These are phyloP conservation scores for Talaromyces sp. DNA, from an alignment of 2,329 filamentous ascomycete genomes.

Conservation along the genomic window DNA sequence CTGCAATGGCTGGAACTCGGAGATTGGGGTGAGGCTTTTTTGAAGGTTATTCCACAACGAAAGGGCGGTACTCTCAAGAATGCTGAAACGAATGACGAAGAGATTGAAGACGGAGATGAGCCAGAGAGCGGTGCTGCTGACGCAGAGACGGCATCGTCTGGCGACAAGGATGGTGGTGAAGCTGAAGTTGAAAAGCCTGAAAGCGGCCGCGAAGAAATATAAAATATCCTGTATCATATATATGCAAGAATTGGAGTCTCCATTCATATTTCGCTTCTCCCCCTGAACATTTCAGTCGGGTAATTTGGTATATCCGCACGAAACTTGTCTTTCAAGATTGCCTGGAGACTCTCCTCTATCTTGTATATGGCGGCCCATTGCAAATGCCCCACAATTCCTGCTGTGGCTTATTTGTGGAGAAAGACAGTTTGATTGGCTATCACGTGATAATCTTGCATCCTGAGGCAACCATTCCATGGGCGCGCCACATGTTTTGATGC, in stretches of 20 bases:
- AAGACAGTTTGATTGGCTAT: too few relatives aligned
- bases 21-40: slow-evolving; percentile 87
- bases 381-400: too few relatives aligned
- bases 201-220: not conserved
- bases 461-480: not conserved
- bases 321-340: too few relatives aligned
- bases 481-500: slow-evolving; percentile 9
- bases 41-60: slow-evolving; percentile 80
- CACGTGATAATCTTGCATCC: not conserved
- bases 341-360: too few relatives aligned
- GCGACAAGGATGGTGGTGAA: not conserved
- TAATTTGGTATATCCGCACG: too few relatives aligned
- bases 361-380: too few relatives aligned
- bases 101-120: not conserved
- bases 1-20: slow-evolving; percentile 82
- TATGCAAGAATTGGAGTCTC: not conserved
- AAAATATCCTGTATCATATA: not conserved
- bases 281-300: too few relatives aligned
- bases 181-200: slow-evolving; percentile 20
- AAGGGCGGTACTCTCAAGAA: slow-evolving; percentile 70
- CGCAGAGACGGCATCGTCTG: not conserved
- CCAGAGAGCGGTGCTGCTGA: not conserved
- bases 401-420: too few relatives aligned
- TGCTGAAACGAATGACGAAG: not conserved
- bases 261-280: too few relatives aligned